Percentiles rank a stretch among this genome's conserved stretches.
Evolutionary conservation across 2,329 filamentous ascomycete species (phyloP).

Genomic region (Trichocomaceae sp.): DNA sequence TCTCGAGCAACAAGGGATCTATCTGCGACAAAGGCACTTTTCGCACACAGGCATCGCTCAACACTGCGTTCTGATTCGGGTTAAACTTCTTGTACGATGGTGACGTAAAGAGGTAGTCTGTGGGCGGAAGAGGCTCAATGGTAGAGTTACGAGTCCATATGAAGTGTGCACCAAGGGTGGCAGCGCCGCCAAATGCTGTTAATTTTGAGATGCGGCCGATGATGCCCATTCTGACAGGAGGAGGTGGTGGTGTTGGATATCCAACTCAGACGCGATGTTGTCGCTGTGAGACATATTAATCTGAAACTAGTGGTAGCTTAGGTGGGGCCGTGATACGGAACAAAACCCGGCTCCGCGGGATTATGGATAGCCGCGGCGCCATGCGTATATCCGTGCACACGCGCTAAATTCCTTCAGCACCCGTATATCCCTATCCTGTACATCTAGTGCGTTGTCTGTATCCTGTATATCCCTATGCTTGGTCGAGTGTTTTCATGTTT

Average conservation of each 20-base stretch:
- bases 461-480: no score
- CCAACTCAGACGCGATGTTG: not conserved
- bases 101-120: slow-evolving; percentile 57
- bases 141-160: slow-evolving; percentile 51
- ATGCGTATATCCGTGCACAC: no score
- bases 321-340: slow-evolving; percentile 3
- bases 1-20: slow-evolving; percentile 57
- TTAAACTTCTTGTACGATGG: slow-evolving; percentile 55
- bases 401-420: no score
- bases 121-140: slow-evolving; percentile 52
- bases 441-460: no score
- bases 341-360: not conserved
- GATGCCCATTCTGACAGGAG: slow-evolving; percentile 45
- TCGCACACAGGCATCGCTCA: slow-evolving; percentile 59
- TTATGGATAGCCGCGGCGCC: not conserved
- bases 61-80: slow-evolving; percentile 54
- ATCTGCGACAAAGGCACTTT: slow-evolving; percentile 58
- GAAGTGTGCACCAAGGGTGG: slow-evolving; percentile 48
- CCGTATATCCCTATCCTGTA: no score
- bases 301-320: no score
- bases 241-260: not conserved
- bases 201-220: slow-evolving; percentile 41
- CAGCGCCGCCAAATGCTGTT: slow-evolving; percentile 41
- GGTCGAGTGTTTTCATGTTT: no score
- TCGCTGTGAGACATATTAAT: not conserved